Percentiles rank a stretch among this genome's conserved stretches.
phyloP scores from a whole-genome alignment of 169 alveolate genomes.

The Besnoitia besnoiti region DNA sequence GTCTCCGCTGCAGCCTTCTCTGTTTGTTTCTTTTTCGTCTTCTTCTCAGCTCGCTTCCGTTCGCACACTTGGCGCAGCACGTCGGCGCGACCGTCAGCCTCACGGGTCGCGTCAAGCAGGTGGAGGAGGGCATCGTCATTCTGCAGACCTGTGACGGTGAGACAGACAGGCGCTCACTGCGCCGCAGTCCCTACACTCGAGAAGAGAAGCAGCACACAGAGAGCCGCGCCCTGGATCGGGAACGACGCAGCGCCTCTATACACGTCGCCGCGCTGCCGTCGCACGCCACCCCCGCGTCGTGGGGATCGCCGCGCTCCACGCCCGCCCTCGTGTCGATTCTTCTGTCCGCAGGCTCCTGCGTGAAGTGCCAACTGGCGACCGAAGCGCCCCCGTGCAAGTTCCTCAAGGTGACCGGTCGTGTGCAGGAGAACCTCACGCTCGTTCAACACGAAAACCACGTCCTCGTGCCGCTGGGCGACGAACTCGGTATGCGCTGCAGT shows the following conservation, averaged over 20 bases:
- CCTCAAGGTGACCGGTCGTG: not conserved
- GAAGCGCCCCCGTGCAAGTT: not conserved
- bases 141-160: constrained; percentile 15
- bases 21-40: not conserved
- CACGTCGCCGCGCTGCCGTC: too few relatives aligned
- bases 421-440: constrained; percentile 15
- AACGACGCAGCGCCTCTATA: too few relatives aligned
- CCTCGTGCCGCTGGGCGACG: constrained; percentile 12
- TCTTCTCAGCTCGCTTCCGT: not conserved
- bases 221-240: too few relatives aligned
- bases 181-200: too few relatives aligned
- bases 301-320: too few relatives aligned
- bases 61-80: not conserved
- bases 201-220: not conserved
- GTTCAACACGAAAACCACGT: not conserved
- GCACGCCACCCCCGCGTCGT: too few relatives aligned
- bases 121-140: not conserved
- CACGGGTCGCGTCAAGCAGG: constrained; percentile 31
- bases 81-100: not conserved
- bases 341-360: not conserved
- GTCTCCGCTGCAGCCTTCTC: not conserved
- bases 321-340: too few relatives aligned
- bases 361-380: not conserved
- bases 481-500: constrained; percentile 6
- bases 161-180: not conserved